Percentiles rank a stretch among this genome's conserved stretches.
phyloP scores from a whole-genome alignment of 2,329 filamentous ascomycete species.

The Cylindrodendrum hubeiense region DNA sequence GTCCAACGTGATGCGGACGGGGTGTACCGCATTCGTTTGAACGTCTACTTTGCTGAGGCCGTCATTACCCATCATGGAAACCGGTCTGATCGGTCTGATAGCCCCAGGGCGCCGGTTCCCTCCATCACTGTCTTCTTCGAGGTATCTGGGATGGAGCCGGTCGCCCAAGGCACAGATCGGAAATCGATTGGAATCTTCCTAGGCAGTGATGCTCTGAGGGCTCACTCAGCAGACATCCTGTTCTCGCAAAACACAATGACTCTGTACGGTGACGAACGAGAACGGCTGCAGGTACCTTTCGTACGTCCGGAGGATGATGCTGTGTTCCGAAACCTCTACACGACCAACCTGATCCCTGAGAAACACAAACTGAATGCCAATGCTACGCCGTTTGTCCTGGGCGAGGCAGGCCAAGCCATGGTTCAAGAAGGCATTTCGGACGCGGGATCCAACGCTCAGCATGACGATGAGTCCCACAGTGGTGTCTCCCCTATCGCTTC shows the following conservation, averaged over 20 bases:
- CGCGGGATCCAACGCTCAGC: constrained; percentile 31
- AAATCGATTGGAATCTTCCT: constrained; percentile 87
- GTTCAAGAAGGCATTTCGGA: constrained; percentile 32
- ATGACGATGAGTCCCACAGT: constrained; percentile 42
- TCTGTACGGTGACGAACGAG: constrained; percentile 86
- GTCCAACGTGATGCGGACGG: constrained; percentile 76
- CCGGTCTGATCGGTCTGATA: constrained; percentile 75
- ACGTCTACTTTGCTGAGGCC: constrained; percentile 92
- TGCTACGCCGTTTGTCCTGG: constrained; percentile 56
- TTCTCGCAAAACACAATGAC: constrained; percentile 93
- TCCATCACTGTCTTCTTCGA: constrained; percentile 85
- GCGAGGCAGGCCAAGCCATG: constrained; percentile 46
- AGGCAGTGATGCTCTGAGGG: constrained; percentile 87
- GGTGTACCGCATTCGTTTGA: constrained; percentile 77
- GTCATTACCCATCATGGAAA: constrained; percentile 82
- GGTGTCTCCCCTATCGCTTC: constrained; percentile 53
- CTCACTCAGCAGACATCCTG: constrained; percentile 89
- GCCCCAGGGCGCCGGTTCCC: constrained; percentile 79
- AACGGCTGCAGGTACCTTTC: constrained; percentile 90
- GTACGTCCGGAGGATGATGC: constrained; percentile 91
- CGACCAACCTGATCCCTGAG: constrained; percentile 66
- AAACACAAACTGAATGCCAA: constrained; percentile 71
- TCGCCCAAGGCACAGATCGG: constrained; percentile 47
- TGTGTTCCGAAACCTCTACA: constrained; percentile 82
- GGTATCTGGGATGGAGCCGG: constrained; percentile 71